A percentile compares a stretch with the other conserved stretches of the same genome.
These are phyloP conservation scores for Scedosporium boydii DNA, from an alignment of 2,329 filamentous ascomycete species.

Conservation along the genomic window DNA sequence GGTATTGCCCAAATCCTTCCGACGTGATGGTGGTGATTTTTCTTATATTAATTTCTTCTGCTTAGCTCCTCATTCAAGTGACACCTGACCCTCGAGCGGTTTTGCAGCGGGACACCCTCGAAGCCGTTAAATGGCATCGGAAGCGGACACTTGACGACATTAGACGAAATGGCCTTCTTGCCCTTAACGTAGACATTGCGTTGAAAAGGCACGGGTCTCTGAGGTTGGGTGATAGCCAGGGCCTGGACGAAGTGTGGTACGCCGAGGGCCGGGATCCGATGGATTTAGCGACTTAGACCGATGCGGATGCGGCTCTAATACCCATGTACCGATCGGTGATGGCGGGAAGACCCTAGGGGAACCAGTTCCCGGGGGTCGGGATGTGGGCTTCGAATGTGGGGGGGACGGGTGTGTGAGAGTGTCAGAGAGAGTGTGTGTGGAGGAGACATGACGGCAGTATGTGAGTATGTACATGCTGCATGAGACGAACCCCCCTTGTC, in stretches of 20 bases:
- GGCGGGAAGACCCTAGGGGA: not conserved
- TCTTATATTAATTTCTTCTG: slow-evolving; percentile 9
- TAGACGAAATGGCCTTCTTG: slow-evolving; percentile 64
- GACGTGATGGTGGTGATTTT: not conserved
- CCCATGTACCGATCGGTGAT: not conserved
- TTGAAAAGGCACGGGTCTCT: slow-evolving; percentile 13
- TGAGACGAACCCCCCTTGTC: not conserved
- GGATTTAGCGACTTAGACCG: slow-evolving; percentile 1
- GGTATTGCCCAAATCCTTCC: slow-evolving; percentile 26
- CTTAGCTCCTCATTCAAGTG: slow-evolving; percentile 61
- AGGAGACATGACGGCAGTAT: not conserved
- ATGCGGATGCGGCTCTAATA: not conserved
- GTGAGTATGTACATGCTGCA: not conserved
- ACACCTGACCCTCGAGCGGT: slow-evolving; percentile 55
- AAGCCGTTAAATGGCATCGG: slow-evolving; percentile 62
- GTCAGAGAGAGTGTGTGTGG: not conserved
- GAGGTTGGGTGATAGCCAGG: slow-evolving; percentile 6
- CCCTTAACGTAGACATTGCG: slow-evolving; percentile 52
- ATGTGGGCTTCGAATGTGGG: not conserved
- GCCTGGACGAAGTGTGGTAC: slow-evolving; percentile 24
- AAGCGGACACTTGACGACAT: slow-evolving; percentile 67
- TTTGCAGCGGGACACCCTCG: slow-evolving; percentile 61
- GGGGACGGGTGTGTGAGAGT: not conserved
- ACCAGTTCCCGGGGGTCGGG: not conserved
- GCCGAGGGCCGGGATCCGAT: slow-evolving; percentile 15